Evolutionary conservation across 768 basidiomycete species (phyloP).

Genomic region (Baorangia bicolor): DNA sequence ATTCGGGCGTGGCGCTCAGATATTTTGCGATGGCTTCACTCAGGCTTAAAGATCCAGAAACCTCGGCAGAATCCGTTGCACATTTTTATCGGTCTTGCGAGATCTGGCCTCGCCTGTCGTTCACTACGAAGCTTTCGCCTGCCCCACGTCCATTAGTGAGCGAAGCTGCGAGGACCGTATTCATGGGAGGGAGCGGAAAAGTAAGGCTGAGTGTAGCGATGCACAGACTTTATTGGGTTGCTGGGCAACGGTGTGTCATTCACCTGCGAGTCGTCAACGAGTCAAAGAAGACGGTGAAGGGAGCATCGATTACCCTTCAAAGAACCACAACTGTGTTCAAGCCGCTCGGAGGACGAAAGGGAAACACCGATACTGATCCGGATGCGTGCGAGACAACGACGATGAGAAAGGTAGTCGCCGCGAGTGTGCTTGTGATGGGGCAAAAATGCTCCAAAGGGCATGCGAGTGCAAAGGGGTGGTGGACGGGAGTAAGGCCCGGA

Average conservation of each 20-base stretch:
- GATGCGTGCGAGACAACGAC: slow-evolving; percentile 66
- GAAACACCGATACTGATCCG: slow-evolving; percentile 39
- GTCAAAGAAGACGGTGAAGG: slow-evolving; percentile 66
- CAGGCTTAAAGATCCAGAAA: slow-evolving; percentile 67
- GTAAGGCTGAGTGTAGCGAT: slow-evolving; percentile 65
- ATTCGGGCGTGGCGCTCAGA: slow-evolving; percentile 61
- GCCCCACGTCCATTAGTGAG: slow-evolving; percentile 59
- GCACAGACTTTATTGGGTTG: slow-evolving; percentile 74
- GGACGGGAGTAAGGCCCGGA: slow-evolving; percentile 73
- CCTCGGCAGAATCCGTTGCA: slow-evolving; percentile 67
- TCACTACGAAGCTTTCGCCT: slow-evolving; percentile 57
- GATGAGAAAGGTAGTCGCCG: slow-evolving; percentile 61
- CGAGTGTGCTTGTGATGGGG: slow-evolving; percentile 63
- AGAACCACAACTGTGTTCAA: slow-evolving; percentile 68
- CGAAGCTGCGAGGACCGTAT: slow-evolving; percentile 51
- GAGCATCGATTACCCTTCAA: slow-evolving; percentile 58
- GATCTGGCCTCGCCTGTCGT: slow-evolving; percentile 74
- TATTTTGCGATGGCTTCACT: slow-evolving; percentile 83
- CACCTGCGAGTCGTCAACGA: slow-evolving; percentile 65
- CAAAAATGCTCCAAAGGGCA: slow-evolving; percentile 61
- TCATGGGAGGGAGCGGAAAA: slow-evolving; percentile 63
- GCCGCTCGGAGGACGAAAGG: slow-evolving; percentile 36
- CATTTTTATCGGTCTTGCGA: slow-evolving; percentile 87
- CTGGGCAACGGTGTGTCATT: slow-evolving; percentile 76
- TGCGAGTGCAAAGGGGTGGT: slow-evolving; percentile 86